These are phyloP conservation scores for Paraglomus brasilianum DNA, from an alignment of 192 early-diverging fungal genomes.

Conservation along the genomic window DNA sequence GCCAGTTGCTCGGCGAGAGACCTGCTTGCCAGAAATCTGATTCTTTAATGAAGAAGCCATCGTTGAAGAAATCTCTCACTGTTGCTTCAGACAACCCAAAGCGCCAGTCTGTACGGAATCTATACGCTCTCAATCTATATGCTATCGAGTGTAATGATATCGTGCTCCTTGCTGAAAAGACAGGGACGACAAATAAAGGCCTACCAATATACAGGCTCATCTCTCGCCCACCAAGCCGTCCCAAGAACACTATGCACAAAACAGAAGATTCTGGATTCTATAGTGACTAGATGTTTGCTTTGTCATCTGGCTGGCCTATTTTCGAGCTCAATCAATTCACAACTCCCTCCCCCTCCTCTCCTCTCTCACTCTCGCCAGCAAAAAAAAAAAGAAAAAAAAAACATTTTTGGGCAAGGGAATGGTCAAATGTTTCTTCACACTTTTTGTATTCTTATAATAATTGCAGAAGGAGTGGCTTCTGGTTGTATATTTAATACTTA, in stretches of 20 bases:
- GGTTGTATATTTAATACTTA: no score
- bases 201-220: conserved; percentile 4
- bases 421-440: no score
- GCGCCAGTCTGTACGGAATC: conserved; percentile 32
- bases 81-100: conserved; percentile 14
- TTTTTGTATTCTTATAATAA: no score
- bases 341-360: no score
- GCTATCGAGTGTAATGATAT: conserved; percentile 32
- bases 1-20: conserved; percentile 14
- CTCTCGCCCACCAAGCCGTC: conserved; percentile 6
- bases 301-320: no score
- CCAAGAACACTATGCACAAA: conserved; percentile 16
- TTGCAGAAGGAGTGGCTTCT: no score
- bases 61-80: conserved; percentile 26
- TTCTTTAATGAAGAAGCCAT: conserved; percentile 15
- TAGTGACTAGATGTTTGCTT: neutral
- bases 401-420: no score
- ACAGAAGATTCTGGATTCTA: conserved; percentile 22
- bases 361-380: no score
- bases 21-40: conserved; percentile 21
- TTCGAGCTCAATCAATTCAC: no score
- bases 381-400: no score
- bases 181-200: conserved; percentile 15
- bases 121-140: conserved; percentile 32
- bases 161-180: conserved; percentile 28